Evolutionary conservation across 1,284 basidiomycete genomes (phyloP), one percentile per base, ranked within the genome.

Genomic region (Sanghuangporus sanghuang): DNA sequence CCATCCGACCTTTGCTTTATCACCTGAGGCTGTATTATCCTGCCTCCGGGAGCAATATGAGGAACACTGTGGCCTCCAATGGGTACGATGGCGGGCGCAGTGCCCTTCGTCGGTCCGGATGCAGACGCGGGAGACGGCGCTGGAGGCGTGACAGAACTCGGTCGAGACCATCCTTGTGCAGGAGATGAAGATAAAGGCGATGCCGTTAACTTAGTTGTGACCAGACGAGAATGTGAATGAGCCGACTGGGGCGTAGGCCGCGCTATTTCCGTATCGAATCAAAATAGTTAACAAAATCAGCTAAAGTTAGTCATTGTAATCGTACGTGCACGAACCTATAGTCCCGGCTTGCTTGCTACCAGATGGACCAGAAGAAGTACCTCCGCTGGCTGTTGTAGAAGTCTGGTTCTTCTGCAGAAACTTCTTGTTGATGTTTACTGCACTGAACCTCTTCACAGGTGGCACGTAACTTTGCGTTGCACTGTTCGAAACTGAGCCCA

Each of bases 351-450:
- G 67, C 75, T 88, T 90, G 39, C 60, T 54, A 35, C 50, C 62
- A n/a, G 63, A 53, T 44, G 60, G 50, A 42, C 49, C 32, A 27
- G 55, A 48, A 23, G 64, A 53, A 44, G 39, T 40, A 6, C 61
- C 57, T 40, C 58, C 64, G 61, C 55, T 53, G n/a, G 55, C 52
- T 4, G 59, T 27, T 18, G 46, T 50, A 27, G 59, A 55, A 27
- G 68, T 49, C n/a, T 62, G 85, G 83, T 61, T 88, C 81, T 95
- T 95, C 78, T 93, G 90, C 57, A 96, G 79, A 74, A 96, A 97
- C 75, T 93, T 93, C 83, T 95, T 95, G 79, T 92, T 96, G 76
- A 96, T 92, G 73, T 93, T 93, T 68, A 92, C 84, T 36, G 92
- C 84, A 70, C 80, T 91, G 75, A 95, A 96, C 71, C 90, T 87